Evolutionary conservation across 306 rosid species (phyloP), one percentile per base, ranked within the genome.

Genomic region (Vigna reflexopilosa): DNA sequence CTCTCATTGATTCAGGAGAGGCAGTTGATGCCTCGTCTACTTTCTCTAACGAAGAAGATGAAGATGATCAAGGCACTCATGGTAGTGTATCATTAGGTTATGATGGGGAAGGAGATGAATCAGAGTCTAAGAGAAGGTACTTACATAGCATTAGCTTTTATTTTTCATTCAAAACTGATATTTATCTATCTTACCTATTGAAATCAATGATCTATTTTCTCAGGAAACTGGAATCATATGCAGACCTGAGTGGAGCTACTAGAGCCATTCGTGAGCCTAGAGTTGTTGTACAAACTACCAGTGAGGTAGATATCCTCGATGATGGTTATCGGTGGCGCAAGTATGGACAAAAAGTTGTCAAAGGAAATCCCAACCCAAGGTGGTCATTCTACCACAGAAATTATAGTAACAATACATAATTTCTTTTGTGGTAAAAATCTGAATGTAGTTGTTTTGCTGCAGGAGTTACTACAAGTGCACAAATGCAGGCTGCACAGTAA

Each of bases 331-430:
- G 99, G 9, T 95, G 99, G 99, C 90, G 99, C 26, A 95, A 95
- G 77, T 95, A 95, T 36, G 99, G 99, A 26, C 99, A 95, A 83
- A 95, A 95, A 82, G 98, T 93, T 51, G 99, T 95, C 65, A 95
- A 95, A 84, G 98, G 99, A 82, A 95, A 95, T 84, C 98, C 99
- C 56, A 95, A 95, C 70, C 99, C 99, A 73, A 95, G 99, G 98
- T 72, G 7, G 9, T 62, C 63, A 20, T 70, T 84, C 67, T 50
- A 65, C 32, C 28, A 72, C 32, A 40, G 2, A 50, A 26, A 47
- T 24, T 17, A 70, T 20, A 34, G 7, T 56, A 34, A 36, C 55
- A 71, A 54, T 63, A 44, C 14, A 16, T 58, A 2, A 14, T 62
- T 26, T 58, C 24, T 1, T 62, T 38, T 64, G n/a, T 64, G 57